Evolutionary conservation across 1,284 basidiomycete species (phyloP), one percentile per base, ranked within the genome.

Genomic region (Irpex sp.): DNA sequence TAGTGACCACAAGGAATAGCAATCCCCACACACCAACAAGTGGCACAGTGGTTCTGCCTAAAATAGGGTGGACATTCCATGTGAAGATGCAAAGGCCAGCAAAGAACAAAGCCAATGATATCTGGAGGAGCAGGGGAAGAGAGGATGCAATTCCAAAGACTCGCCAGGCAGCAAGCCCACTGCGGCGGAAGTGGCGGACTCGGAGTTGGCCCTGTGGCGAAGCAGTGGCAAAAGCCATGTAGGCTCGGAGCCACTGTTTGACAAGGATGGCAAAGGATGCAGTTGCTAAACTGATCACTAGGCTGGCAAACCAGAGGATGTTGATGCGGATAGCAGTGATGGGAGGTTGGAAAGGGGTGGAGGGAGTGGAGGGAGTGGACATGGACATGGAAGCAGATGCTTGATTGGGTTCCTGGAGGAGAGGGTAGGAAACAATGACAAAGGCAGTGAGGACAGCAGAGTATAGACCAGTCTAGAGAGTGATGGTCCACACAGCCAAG

Each of bases 381-480:
- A 33, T 2, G 28, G 52, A 8, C 10, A 28, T 54, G 28, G 28
- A 35, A 12, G 10, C 14, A 0, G 14, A 9, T 9, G 18, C 12
- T 18, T 58, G 39, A 45, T 12, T 45, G n/a, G n/a, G n/a, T n/a
- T n/a, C n/a, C n/a, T n/a, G n/a, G n/a, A n/a, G n/a, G n/a, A n/a
- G n/a, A n/a, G n/a, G n/a, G 21, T 61, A 65, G 8, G 57, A 61
- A 35, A 61, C 58, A n/a, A 61, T 52, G 5, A 49, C 56, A 60
- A 66, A 66, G 14, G 65, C 49, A 14, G 64, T 61, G 28, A 63
- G 53, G 9, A 61, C 56, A n/a, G 64, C 65, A 19, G 65, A 66
- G 61, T 65, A 61, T 7, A 66, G 39, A 39, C 61, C 64, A 39
- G 60, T 61, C 64, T 65, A 28, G 8, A 28, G 1, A 19, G 33